These are phyloP conservation scores for Globisporangium rhizosaccharum DNA, from an alignment of 352 stramenopile species.

Conservation along the genomic window DNA sequence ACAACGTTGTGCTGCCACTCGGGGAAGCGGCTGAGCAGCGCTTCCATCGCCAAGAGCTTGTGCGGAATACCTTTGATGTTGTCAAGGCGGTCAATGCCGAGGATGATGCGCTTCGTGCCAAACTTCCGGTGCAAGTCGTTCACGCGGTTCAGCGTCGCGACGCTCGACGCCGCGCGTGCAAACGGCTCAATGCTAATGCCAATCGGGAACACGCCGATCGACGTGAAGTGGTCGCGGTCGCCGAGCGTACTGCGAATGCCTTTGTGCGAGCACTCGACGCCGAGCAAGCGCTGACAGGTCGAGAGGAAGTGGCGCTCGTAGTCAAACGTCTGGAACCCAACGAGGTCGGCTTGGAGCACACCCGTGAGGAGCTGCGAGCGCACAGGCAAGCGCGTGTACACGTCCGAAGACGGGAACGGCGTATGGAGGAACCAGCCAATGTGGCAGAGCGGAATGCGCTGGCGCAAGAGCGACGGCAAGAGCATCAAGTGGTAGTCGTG, in stretches of 20 bases:
- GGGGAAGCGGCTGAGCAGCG: slow-evolving; percentile 76
- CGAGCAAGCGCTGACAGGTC: slow-evolving; percentile 71
- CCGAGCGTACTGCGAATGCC: slow-evolving; percentile 64
- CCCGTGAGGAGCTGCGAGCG: slow-evolving; percentile 68
- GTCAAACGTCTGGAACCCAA: slow-evolving; percentile 89
- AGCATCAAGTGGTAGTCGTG: slow-evolving; percentile 91
- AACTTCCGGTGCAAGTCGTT: slow-evolving; percentile 77
- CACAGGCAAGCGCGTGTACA: slow-evolving; percentile 82
- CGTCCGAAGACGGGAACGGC: slow-evolving; percentile 81
- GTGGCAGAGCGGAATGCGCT: slow-evolving; percentile 60
- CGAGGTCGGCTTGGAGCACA: slow-evolving; percentile 77
- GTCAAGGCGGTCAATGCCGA: slow-evolving; percentile 83
- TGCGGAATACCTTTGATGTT: slow-evolving; percentile 89
- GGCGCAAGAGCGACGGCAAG: slow-evolving; percentile 76
- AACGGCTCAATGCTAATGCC: slow-evolving; percentile 85
- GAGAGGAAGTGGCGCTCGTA: slow-evolving; percentile 86
- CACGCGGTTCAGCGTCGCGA: slow-evolving; percentile 51
- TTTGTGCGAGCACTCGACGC: slow-evolving; percentile 66
- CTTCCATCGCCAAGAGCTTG: slow-evolving; percentile 85
- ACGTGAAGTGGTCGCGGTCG: slow-evolving; percentile 83
- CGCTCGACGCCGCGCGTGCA: slow-evolving; percentile 47
- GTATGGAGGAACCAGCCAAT: slow-evolving; percentile 90
- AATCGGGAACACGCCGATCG: slow-evolving; percentile 84
- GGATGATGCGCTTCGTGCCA: slow-evolving; percentile 74
- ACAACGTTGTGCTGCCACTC: slow-evolving; percentile 94